Evolutionary conservation across 805 yeast genomes (phyloP).

Genomic region (Yueomyces sp.): DNA sequence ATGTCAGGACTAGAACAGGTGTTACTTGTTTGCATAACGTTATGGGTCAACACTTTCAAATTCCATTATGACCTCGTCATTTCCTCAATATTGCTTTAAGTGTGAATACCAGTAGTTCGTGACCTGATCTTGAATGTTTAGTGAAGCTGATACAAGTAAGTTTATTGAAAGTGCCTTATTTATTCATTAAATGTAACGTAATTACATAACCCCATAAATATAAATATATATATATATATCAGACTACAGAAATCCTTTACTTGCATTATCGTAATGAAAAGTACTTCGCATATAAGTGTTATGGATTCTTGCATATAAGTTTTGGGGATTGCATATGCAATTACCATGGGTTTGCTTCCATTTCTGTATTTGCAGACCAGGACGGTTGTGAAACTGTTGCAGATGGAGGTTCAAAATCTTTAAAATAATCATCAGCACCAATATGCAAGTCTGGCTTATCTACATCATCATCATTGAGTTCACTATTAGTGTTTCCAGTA

Average conservation of each 20-base stretch:
- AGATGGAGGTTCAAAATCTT: slow-evolving; percentile 67
- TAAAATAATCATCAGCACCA: slow-evolving; percentile 40
- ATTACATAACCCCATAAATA: too few relatives aligned
- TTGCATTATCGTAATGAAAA: too few relatives aligned
- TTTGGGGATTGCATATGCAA: not conserved
- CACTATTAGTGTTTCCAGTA: not conserved
- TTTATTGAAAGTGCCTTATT: too few relatives aligned
- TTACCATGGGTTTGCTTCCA: slow-evolving; percentile 57
- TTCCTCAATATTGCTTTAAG: too few relatives aligned
- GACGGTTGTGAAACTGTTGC: slow-evolving; percentile 1
- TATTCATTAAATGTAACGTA: too few relatives aligned
- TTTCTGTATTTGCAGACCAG: slow-evolving; percentile 40
- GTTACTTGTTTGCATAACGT: slow-evolving; percentile 29
- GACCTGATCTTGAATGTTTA: too few relatives aligned
- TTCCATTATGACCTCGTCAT: slow-evolving; percentile 7
- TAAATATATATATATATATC: not conserved
- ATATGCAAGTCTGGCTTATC: slow-evolving; percentile 35
- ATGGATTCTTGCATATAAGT: too few relatives aligned
- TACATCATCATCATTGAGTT: slow-evolving; percentile 10
- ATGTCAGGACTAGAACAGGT: slow-evolving; percentile 31
- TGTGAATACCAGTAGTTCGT: too few relatives aligned
- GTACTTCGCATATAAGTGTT: too few relatives aligned
- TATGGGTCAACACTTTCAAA: slow-evolving; percentile 22
- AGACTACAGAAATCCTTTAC: not conserved
- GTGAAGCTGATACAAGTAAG: too few relatives aligned